A percentile compares a stretch with the other conserved stretches of the same genome.
Conservation (phyloP, 768 basidiomycete genomes). For the Hortiboletus campestris region DNA sequence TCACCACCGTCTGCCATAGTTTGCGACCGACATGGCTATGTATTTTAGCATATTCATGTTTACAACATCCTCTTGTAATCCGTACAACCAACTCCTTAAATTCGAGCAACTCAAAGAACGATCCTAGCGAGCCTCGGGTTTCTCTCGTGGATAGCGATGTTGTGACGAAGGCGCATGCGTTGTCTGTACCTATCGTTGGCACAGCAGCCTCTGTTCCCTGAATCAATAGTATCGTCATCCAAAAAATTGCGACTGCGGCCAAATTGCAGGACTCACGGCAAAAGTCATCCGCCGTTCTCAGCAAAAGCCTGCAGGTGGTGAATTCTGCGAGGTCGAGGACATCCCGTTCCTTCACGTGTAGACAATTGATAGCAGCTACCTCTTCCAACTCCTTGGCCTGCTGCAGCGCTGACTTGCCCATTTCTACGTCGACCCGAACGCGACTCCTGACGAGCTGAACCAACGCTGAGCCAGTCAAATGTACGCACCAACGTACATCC, state of each 20-base stretch:
- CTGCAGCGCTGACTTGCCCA: not conserved
- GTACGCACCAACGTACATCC: slow-evolving; percentile 60
- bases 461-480: slow-evolving; percentile 49
- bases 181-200: slow-evolving; percentile 55
- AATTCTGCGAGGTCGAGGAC: slow-evolving; percentile 48
- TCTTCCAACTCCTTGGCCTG: slow-evolving; percentile 36
- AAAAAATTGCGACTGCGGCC: not conserved
- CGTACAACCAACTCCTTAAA: not conserved
- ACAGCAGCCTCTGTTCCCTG: slow-evolving; percentile 51
- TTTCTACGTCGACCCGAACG: slow-evolving; percentile 1
- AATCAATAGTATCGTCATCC: not conserved
- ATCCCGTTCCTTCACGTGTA: slow-evolving; percentile 53
- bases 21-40: slow-evolving; percentile 31
- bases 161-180: slow-evolving; percentile 42
- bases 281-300: slow-evolving; percentile 43
- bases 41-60: slow-evolving; percentile 19
- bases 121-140: slow-evolving; percentile 14
- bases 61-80: slow-evolving; percentile 21
- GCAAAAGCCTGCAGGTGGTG: slow-evolving; percentile 47
- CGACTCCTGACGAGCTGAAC: slow-evolving; percentile 50
- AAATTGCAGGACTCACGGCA: slow-evolving; percentile 45
- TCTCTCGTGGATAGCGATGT: slow-evolving; percentile 14
- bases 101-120: slow-evolving; percentile 14
- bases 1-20: slow-evolving; percentile 66
- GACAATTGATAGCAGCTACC: slow-evolving; percentile 55